A percentile compares a stretch with the other conserved stretches of the same genome.
These are phyloP conservation scores for Lagenidium sp. DNA, from an alignment of 352 stramenopile genomes.

Conservation along the genomic window DNA sequence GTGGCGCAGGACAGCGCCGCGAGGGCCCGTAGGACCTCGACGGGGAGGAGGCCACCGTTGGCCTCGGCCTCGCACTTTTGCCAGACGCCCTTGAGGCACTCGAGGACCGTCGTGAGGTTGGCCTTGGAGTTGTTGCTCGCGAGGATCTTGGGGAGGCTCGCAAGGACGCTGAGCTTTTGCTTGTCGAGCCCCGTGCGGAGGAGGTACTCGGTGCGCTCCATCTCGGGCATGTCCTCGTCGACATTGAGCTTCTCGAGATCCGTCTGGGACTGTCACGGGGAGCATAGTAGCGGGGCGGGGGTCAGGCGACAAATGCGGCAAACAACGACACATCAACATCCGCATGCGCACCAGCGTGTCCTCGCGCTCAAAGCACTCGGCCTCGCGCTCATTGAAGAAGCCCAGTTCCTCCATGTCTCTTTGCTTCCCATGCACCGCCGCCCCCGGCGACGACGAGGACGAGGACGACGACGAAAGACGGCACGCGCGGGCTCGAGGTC, in stretches of 20 bases:
- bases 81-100: slow-evolving; percentile 73
- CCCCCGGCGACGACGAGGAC: neutral
- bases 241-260: slow-evolving; percentile 84
- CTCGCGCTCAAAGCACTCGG: slow-evolving; percentile 78
- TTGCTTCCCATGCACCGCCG: neutral
- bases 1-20: slow-evolving; percentile 46
- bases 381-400: slow-evolving; percentile 80
- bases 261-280: slow-evolving; percentile 67
- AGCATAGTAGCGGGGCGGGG: too few relatives aligned
- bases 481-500: too few relatives aligned
- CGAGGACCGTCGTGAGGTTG: slow-evolving; percentile 47
- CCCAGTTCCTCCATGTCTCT: slow-evolving; percentile 62
- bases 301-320: too few relatives aligned
- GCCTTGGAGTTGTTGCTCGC: slow-evolving; percentile 64
- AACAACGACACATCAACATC: too few relatives aligned
- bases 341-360: slow-evolving; percentile 71
- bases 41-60: slow-evolving; percentile 19
- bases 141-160: slow-evolving; percentile 58
- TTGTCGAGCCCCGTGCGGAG: slow-evolving; percentile 69
- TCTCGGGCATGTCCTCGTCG: slow-evolving; percentile 74
- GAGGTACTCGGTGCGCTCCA: slow-evolving; percentile 69
- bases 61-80: slow-evolving; percentile 56
- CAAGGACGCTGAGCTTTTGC: slow-evolving; percentile 72
- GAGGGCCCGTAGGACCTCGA: slow-evolving; percentile 56
- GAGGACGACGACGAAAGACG: neutral